Evolutionary conservation across 2,329 filamentous ascomycete species (phyloP).

Genomic region (Alternaria gansuensis): DNA sequence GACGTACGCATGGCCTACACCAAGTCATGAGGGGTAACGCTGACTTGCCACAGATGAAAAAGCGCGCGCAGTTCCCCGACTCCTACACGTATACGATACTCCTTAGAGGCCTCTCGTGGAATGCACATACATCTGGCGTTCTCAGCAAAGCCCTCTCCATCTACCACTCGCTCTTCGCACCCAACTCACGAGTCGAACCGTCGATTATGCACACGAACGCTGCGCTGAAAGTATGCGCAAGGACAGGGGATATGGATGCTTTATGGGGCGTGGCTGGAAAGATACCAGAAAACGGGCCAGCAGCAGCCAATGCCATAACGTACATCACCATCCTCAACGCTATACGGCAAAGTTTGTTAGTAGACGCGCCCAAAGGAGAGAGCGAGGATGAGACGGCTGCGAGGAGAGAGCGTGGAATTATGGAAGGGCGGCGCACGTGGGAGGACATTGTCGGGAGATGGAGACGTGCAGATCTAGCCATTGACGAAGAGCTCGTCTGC

Average conservation of each 20-base stretch:
- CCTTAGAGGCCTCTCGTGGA: conserved; percentile 75
- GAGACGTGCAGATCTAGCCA: conserved; percentile 71
- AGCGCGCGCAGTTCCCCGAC: conserved; percentile 81
- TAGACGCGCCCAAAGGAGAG: conserved; percentile 39
- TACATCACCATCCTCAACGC: conserved; percentile 86
- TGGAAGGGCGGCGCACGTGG: conserved; percentile 80
- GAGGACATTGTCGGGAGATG: conserved; percentile 79
- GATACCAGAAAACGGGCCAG: conserved; percentile 69
- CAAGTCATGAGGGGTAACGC: conserved; percentile 1
- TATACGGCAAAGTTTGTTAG: conserved; percentile 59
- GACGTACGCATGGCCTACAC: conserved; percentile 65
- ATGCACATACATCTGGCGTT: conserved; percentile 66
- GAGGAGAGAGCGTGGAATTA: conserved; percentile 60
- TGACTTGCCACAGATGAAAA: conserved; percentile 78
- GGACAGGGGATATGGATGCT: conserved; percentile 77
- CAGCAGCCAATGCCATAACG: conserved; percentile 73
- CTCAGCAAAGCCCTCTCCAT: conserved; percentile 75
- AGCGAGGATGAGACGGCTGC: conserved; percentile 38
- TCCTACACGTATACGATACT: conserved; percentile 84
- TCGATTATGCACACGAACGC: conserved; percentile 88
- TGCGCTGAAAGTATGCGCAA: conserved; percentile 81
- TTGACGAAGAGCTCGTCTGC: conserved; percentile 82
- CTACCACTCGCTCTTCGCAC: conserved; percentile 76
- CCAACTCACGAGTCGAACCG: conserved; percentile 71
- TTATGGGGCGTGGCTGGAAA: conserved; percentile 80